Evolutionary conservation across 73 alveolate species (phyloP).

Genomic region (Tetrahymena malaccensis): DNA sequence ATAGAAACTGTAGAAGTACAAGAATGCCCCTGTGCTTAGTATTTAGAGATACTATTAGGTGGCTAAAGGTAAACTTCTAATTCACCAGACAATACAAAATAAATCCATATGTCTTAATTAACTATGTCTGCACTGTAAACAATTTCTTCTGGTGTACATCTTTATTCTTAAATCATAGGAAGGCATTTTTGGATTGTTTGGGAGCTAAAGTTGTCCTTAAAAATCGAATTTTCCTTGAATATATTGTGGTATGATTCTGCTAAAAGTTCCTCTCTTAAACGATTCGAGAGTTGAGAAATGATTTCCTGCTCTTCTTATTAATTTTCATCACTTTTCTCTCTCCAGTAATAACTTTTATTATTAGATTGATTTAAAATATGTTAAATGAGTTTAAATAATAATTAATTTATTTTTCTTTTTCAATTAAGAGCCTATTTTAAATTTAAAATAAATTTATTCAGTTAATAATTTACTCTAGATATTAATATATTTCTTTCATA

Average conservation of each 20-base stretch:
- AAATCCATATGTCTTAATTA: neutral
- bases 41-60: neutral
- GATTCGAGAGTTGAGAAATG: slow-evolving; percentile 1
- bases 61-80: neutral
- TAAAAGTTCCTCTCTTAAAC: slow-evolving; percentile 20
- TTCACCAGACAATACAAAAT: neutral
- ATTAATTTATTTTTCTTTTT: no score
- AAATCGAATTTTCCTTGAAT: neutral
- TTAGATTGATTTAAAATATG: neutral
- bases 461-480: neutral
- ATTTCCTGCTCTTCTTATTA: slow-evolving; percentile 14
- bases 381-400: no score
- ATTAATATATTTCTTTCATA: slow-evolving; percentile 2
- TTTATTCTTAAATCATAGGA: neutral
- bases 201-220: neutral
- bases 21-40: neutral
- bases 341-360: slow-evolving; percentile 18
- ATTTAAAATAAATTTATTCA: neutral
- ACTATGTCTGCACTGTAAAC: neutral
- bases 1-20: neutral
- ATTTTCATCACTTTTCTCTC: slow-evolving; percentile 4
- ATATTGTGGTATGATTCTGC: neutral
- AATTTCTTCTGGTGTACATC: neutral
- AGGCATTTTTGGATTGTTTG: neutral
- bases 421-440: no score